A percentile compares a stretch with the other conserved stretches of the same genome.
Evolutionary conservation across 345 rosid genomes (phyloP).

Genomic region (Lepidium sativum): DNA sequence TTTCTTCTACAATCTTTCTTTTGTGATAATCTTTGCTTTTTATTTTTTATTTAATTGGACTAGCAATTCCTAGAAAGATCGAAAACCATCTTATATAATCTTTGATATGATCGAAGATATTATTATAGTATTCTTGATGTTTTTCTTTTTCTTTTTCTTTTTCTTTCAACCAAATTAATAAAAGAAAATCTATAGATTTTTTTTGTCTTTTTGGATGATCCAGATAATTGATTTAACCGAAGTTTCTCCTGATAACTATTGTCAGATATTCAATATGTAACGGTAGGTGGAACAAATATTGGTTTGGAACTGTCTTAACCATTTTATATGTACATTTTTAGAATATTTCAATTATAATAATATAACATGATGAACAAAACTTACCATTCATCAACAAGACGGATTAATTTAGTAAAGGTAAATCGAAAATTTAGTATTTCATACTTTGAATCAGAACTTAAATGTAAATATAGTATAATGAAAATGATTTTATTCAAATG

Average conservation of each 20-base stretch:
- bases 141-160: not conserved
- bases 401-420: too few relatives aligned
- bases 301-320: too few relatives aligned
- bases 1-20: slow-evolving; percentile 18
- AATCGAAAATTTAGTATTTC: too few relatives aligned
- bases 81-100: not conserved
- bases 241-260: not conserved
- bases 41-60: not conserved
- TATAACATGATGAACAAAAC: too few relatives aligned
- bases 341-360: too few relatives aligned
- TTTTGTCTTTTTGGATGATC: not conserved
- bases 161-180: not conserved
- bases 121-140: not conserved
- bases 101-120: not conserved
- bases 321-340: too few relatives aligned
- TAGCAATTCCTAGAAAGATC: slow-evolving; percentile 2
- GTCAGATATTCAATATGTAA: too few relatives aligned
- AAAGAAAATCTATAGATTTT: not conserved
- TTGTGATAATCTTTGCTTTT: not conserved
- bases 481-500: too few relatives aligned
- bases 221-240: not conserved
- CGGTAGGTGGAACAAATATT: too few relatives aligned
- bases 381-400: too few relatives aligned
- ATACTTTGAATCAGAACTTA: too few relatives aligned
- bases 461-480: too few relatives aligned